Percentiles rank a stretch among this genome's conserved stretches.
These are phyloP conservation scores for Alternaria sp. DNA, from an alignment of 2,329 filamentous ascomycete genomes.

Conservation along the genomic window DNA sequence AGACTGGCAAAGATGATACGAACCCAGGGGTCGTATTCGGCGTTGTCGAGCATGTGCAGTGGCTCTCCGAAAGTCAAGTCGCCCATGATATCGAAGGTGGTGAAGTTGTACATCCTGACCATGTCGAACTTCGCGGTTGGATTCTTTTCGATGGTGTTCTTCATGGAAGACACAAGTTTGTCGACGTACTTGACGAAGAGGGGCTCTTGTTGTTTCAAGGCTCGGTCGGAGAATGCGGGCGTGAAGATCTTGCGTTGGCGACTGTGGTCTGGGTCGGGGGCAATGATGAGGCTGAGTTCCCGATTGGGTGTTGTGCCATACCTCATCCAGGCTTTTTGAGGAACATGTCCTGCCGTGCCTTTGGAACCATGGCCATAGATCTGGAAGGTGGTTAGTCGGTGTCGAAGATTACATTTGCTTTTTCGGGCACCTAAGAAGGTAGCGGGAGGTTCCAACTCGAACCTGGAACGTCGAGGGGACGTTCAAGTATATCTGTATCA, in stretches of 20 bases:
- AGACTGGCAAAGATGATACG: slow-evolving; percentile 34
- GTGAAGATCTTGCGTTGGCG: slow-evolving; percentile 49
- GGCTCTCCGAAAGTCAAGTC: slow-evolving; percentile 42
- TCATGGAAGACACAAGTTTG: slow-evolving; percentile 48
- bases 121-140: slow-evolving; percentile 43
- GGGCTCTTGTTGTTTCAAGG: slow-evolving; percentile 50
- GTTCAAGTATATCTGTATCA: background rate
- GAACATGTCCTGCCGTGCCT: slow-evolving; percentile 19
- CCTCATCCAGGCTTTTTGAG: slow-evolving; percentile 34
- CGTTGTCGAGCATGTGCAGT: slow-evolving; percentile 37
- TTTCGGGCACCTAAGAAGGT: background rate
- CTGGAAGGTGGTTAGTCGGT: background rate
- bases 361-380: slow-evolving; percentile 36
- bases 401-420: background rate
- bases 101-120: slow-evolving; percentile 42
- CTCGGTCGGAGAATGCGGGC: slow-evolving; percentile 52
- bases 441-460: background rate
- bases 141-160: slow-evolving; percentile 30
- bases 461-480: background rate
- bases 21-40: slow-evolving; percentile 30
- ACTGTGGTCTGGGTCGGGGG: slow-evolving; percentile 45
- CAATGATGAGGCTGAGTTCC: slow-evolving; percentile 32
- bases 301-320: slow-evolving; percentile 35
- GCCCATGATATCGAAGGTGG: slow-evolving; percentile 44
- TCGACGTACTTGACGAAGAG: slow-evolving; percentile 51